phyloP scores from a whole-genome alignment of 2,329 filamentous ascomycete genomes.

The Achaetomium macrosporum region DNA sequence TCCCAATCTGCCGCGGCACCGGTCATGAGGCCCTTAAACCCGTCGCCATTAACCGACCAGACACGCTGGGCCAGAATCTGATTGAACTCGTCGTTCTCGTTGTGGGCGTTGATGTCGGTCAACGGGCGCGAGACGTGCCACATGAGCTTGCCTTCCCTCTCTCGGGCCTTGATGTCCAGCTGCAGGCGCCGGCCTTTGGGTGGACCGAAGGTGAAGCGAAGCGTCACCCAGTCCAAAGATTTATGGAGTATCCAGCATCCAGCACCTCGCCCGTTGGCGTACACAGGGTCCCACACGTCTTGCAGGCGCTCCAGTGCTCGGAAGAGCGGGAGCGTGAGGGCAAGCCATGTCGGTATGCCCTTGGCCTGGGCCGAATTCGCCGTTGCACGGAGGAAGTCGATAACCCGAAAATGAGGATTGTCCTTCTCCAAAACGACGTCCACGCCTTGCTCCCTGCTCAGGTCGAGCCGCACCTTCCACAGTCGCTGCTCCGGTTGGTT shows the following conservation, averaged over 20 bases:
- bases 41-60: slow-evolving; percentile 40
- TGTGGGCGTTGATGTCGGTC: slow-evolving; percentile 24
- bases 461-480: slow-evolving; percentile 54
- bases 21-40: slow-evolving; percentile 43
- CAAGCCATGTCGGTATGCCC: slow-evolving; percentile 49
- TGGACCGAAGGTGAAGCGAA: slow-evolving; percentile 46
- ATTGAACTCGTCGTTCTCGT: slow-evolving; percentile 33
- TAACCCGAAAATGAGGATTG: slow-evolving; percentile 63
- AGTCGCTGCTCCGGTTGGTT: slow-evolving; percentile 22
- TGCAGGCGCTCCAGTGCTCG: slow-evolving; percentile 57
- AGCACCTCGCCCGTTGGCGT: slow-evolving; percentile 37
- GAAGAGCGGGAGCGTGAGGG: slow-evolving; percentile 59
- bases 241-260: slow-evolving; percentile 47
- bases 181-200: slow-evolving; percentile 32
- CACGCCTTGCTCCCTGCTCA: slow-evolving; percentile 47
- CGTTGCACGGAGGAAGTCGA: slow-evolving; percentile 51
- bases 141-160: slow-evolving; percentile 39
- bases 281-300: slow-evolving; percentile 41
- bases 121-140: slow-evolving; percentile 20
- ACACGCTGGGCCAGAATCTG: slow-evolving; percentile 37
- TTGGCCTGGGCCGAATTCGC: slow-evolving; percentile 52
- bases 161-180: slow-evolving; percentile 47
- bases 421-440: slow-evolving; percentile 52
- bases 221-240: slow-evolving; percentile 50
- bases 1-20: slow-evolving; percentile 41